Base-by-base conservation (phyloP, 2,329 filamentous ascomycete genomes). In the Lanzia echinophila region DNA sequence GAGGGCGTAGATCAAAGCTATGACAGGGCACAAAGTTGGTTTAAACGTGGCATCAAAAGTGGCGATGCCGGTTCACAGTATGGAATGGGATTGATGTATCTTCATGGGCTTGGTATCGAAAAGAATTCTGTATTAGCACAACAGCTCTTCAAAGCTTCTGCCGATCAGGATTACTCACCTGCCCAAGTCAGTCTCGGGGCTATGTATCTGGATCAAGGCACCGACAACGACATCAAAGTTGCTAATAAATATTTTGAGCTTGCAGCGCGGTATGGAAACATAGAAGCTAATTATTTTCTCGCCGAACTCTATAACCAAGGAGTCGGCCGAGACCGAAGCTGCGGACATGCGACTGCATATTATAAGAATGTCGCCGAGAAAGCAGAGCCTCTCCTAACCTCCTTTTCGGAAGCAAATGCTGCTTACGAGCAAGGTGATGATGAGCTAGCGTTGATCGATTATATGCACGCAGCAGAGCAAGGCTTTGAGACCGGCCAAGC, bases 391-490 rank as follows among this genome's bases (percentile, higher is more conserved):
- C 67, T 82, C 15, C 73, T 82, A 56, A 83, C 83, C 0, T 80
- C 83, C 0, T 82, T 88, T 62, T 71, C 72, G 3, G 85, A 88
- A 69, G 82, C 86, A 0, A 87, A 87, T 60, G 72, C 75, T 41
- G 84, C 84, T 0, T 87, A 83, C 63, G 78, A 82, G 47, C 72
- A 76, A 38, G 83, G 83, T 11, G 79, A 88, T 62, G 73, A 77
- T 17, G 83, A 87, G 59, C 73, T 78, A 4, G 86, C 86, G 11
- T 72, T 88, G 31, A 73, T 88, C 34, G 74, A 78, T 19, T 83
- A 83, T 56, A 82, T 88, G 74, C 84, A 87, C 78, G 85, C 85
- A 3, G 86, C 86, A 2, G 86, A 89, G 63, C 85, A 88, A 70
- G 86, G 86, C 8, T 87, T 84, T 57, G 86, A 89, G 65, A 76